Conservation (phyloP, 176 grass and related monocot species). For the Otatea glauca region DNA sequence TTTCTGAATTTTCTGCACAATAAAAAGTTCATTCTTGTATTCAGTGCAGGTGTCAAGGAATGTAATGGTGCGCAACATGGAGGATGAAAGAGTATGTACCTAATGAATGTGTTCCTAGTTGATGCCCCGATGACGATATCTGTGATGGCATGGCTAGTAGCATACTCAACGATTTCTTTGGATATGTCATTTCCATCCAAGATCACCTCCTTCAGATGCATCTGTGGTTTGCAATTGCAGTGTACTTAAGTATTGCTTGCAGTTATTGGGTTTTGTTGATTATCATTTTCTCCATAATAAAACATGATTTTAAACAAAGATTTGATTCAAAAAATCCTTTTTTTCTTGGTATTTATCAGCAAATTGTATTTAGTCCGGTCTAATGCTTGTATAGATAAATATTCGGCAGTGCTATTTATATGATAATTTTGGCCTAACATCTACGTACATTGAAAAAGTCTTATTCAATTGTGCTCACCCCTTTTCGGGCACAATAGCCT, state of each 20-base stretch:
- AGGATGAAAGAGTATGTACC: constrained; percentile 37
- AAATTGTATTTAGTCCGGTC: not conserved
- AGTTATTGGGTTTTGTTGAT: constrained; percentile 14
- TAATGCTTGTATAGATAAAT: not conserved
- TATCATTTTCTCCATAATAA: not conserved
- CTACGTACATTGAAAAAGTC: not conserved
- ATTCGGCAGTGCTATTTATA: constrained; percentile 6
- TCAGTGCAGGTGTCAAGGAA: constrained; percentile 44
- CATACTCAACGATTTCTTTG: constrained; percentile 74
- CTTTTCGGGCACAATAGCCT: constrained; percentile 91
- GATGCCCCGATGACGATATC: constrained; percentile 78
- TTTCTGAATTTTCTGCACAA: constrained; percentile 76
- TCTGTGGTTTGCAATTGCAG: constrained; percentile 50
- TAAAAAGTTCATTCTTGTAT: constrained; percentile 38
- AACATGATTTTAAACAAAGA: not conserved
- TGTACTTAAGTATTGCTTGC: constrained; percentile 19
- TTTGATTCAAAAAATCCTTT: constrained; percentile 1
- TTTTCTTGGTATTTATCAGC: constrained; percentile 33
- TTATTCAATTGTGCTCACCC: constrained; percentile 54
- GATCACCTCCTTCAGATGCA: constrained; percentile 84
- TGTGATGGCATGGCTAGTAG: constrained; percentile 47
- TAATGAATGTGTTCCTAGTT: constrained; percentile 64
- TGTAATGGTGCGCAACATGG: constrained; percentile 37
- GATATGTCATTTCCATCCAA: constrained; percentile 72
- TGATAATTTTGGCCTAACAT: constrained; percentile 13